Base-by-base conservation (phyloP, 176 grass and related monocot genomes). In the Leersia perrieri region DNA sequence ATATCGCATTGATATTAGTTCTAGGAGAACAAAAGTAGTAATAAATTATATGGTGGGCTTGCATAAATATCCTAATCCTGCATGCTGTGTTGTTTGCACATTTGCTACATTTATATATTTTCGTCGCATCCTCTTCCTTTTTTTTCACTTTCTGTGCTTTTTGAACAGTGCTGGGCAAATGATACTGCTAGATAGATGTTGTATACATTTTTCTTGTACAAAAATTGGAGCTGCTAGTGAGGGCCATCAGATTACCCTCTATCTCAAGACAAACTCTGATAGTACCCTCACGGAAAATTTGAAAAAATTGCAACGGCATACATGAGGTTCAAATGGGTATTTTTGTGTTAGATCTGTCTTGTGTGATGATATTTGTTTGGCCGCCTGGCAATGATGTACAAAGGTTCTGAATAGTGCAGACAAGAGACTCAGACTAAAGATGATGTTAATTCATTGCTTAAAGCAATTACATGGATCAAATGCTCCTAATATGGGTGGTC, bases 81-180 rank as follows among this genome's bases (percentile, higher is more conserved):
- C 11, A 16, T 40, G 31, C 5, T 9, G 18, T 61, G 66, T 18
- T 41, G 32, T 69, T 15, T 57, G 27, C 42, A 18, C 15, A 20
- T 5, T 20, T 51, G 45, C 45, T 51, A 5, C 45, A 47, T 18
- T 47, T 20, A 20, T 51, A 51, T 51, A 51, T 51, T 20, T 20
- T 15, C 20, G 4, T 51, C 10, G 12, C 2, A 20, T 51, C 16
- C 10, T 14, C 3, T n/a, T n/a, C n/a, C n/a, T 44, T 44, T 44
- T 44, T 44, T 44, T 44, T 1, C 41, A 13, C 41, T 11, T 41
- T 51, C 1, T 51, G 45, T 20, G 45, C 45, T 51, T 47, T 47
- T 51, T 66, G 28, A 86, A 28, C 9, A 80, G 73, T 80, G 62
- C 34, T 86, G 61, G 38, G 12, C 16, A 23, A 75, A 35, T 29